Conservation (phyloP, 2,329 filamentous ascomycete species). For the Trichoderma arundinaceum region DNA sequence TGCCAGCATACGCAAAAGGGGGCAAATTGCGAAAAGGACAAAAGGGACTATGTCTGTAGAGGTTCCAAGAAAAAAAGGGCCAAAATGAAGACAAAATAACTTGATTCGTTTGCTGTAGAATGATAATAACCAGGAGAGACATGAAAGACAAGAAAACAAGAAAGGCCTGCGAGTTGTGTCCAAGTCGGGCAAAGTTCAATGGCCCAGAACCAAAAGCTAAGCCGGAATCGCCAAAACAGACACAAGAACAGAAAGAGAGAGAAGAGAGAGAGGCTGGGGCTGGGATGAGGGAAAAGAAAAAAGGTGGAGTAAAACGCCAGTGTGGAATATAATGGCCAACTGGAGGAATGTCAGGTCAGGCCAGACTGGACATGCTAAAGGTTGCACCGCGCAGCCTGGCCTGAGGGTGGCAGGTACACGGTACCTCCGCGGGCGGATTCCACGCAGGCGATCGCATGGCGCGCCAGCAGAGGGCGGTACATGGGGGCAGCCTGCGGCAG, state of each 20-base stretch:
- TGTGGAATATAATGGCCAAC: slow-evolving; percentile 1
- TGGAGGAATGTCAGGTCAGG: slow-evolving; percentile 19
- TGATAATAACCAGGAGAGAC: background rate
- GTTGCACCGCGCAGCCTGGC: too few species aligned
- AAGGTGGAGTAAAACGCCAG: background rate
- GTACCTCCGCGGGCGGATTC: background rate
- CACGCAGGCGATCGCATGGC: background rate
- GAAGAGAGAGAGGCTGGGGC: background rate
- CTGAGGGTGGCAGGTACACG: background rate
- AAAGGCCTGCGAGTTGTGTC: background rate
- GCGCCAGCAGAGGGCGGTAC: background rate
- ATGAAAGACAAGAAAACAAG: background rate
- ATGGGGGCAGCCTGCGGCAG: background rate
- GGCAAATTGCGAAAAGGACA: background rate
- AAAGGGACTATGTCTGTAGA: too few species aligned
- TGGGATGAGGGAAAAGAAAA: background rate
- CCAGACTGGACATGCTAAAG: background rate
- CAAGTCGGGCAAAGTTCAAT: background rate
- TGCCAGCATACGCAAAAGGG: slow-evolving; percentile 7
- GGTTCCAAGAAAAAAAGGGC: too few species aligned
- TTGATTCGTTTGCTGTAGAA: too few species aligned
- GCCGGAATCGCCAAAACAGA: background rate
- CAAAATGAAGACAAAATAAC: too few species aligned
- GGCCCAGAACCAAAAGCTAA: background rate
- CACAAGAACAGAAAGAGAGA: background rate